Conservation (phyloP, 139 green algal species). For the Klebsormidium nitens region DNA sequence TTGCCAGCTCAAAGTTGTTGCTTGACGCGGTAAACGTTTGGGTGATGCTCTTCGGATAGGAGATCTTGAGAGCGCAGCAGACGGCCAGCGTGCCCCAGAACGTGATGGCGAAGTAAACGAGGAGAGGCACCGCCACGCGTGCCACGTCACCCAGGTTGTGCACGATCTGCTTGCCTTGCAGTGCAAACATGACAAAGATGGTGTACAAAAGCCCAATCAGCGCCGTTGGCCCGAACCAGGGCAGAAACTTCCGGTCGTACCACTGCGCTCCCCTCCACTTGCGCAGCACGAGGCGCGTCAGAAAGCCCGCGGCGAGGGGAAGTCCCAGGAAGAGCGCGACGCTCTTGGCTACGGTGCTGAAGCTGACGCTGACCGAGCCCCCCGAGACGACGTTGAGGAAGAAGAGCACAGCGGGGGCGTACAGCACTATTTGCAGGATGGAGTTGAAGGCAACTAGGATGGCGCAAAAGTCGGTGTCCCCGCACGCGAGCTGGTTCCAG, state of each 20-base stretch:
- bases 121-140: slow-evolving; percentile 45
- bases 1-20: slow-evolving; percentile 58
- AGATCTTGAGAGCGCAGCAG: slow-evolving; percentile 10
- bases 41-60: slow-evolving; percentile 28
- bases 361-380: slow-evolving; percentile 11
- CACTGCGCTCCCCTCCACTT: slow-evolving; percentile 11
- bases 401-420: slow-evolving; percentile 41
- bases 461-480: slow-evolving; percentile 48
- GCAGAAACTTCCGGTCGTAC: slow-evolving; percentile 47
- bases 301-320: slow-evolving; percentile 19
- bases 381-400: slow-evolving; percentile 43
- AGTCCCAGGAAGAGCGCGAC: slow-evolving; percentile 47
- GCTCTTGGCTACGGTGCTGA: slow-evolving; percentile 41
- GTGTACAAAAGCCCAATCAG: slow-evolving; percentile 51
- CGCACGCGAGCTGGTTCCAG: slow-evolving; percentile 52
- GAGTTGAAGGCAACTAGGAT: slow-evolving; percentile 50
- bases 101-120: slow-evolving; percentile 51
- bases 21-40: slow-evolving; percentile 45
- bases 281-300: slow-evolving; percentile 3
- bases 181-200: slow-evolving; percentile 51
- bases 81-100: slow-evolving; percentile 35
- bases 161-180: slow-evolving; percentile 38
- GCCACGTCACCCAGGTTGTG: slow-evolving; percentile 37
- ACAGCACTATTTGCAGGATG: slow-evolving; percentile 54
- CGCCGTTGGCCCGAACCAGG: slow-evolving; percentile 42